These are phyloP conservation scores for Candida frijolesensis DNA, from an alignment of 1,139 yeast genomes.

Conservation along the genomic window DNA sequence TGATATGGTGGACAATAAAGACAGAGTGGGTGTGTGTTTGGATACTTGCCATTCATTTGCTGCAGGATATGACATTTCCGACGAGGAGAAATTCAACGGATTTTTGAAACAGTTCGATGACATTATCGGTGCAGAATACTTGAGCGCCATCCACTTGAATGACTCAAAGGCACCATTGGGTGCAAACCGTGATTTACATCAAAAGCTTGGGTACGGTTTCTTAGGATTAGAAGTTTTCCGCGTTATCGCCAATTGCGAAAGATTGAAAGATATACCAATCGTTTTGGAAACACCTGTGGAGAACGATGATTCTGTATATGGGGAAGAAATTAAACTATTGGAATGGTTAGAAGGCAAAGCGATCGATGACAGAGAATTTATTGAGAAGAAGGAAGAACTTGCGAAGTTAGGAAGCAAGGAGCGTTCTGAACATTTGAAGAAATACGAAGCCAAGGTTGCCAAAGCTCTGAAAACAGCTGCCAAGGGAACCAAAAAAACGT, in stretches of 20 bases:
- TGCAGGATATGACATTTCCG: slow-evolving; percentile 86
- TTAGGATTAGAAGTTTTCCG: slow-evolving; percentile 85
- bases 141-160: slow-evolving; percentile 82
- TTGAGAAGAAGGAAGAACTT: slow-evolving; percentile 50
- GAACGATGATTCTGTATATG: slow-evolving; percentile 62
- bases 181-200: slow-evolving; percentile 90
- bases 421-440: slow-evolving; percentile 51
- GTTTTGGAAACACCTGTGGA: slow-evolving; percentile 88
- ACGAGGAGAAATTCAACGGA: slow-evolving; percentile 52
- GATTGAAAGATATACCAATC: slow-evolving; percentile 70
- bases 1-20: slow-evolving; percentile 71
- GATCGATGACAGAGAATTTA: slow-evolving; percentile 57
- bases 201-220: slow-evolving; percentile 86
- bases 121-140: slow-evolving; percentile 70
- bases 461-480: slow-evolving; percentile 13
- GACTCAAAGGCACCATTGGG: slow-evolving; percentile 94
- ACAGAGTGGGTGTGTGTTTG: slow-evolving; percentile 87
- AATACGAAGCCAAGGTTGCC: slow-evolving; percentile 36
- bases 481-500: slow-evolving; percentile 18
- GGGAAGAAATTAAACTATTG: slow-evolving; percentile 75
- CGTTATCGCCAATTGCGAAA: slow-evolving; percentile 66
- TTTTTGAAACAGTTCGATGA: slow-evolving; percentile 80
- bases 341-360: slow-evolving; percentile 67
- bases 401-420: slow-evolving; percentile 59
- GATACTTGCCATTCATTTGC: slow-evolving; percentile 97